phyloP scores from a whole-genome alignment of 225 moss, liverwort and hornwort species.

The Bryoerythrophyllum caledonicum region DNA sequence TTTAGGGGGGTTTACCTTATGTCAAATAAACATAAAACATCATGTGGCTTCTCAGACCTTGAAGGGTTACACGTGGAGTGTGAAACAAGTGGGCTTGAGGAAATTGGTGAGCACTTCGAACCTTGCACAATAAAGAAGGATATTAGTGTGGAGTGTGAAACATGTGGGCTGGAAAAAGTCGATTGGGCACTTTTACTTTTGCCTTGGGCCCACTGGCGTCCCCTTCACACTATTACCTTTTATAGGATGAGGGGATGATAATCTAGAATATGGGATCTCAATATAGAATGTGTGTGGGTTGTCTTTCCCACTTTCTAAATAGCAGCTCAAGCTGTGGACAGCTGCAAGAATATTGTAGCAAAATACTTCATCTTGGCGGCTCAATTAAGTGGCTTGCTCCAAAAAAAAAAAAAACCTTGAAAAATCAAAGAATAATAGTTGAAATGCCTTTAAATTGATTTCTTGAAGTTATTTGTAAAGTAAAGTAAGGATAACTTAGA shows the following conservation, averaged over 20 bases:
- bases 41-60: no score
- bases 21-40: no score
- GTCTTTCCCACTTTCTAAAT: not conserved
- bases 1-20: no score
- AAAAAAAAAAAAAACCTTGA: no score
- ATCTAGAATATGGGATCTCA: not conserved
- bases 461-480: no score
- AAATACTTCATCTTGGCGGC: no score
- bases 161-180: slow-evolving; percentile 13
- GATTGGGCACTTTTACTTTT: not conserved
- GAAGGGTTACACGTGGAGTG: no score
- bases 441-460: no score
- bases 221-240: not conserved
- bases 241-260: not conserved
- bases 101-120: no score
- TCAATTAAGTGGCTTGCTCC: not conserved
- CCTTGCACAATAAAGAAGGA: not conserved
- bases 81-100: no score
- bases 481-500: no score
- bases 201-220: not conserved
- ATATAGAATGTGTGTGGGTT: not conserved
- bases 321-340: not conserved
- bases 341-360: not conserved
- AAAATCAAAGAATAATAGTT: no score
- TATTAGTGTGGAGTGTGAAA: slow-evolving; percentile 1